Conservation (phyloP, 768 basidiomycete species). For the Suillus ampliporus region DNA sequence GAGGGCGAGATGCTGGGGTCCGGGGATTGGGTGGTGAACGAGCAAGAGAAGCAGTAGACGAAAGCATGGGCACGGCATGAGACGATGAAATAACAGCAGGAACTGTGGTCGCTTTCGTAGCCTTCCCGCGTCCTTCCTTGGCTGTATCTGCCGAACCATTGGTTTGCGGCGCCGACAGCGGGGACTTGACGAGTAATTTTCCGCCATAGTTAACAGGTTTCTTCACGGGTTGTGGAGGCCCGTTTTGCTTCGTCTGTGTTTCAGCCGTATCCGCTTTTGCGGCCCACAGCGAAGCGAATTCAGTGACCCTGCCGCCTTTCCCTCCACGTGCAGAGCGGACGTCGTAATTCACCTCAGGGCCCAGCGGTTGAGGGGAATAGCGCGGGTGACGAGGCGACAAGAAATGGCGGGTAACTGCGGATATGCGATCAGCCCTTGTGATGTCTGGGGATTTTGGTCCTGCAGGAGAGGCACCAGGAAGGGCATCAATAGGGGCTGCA, state of each 20-base stretch:
- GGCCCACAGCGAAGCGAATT: constrained; percentile 79
- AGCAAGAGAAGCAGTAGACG: constrained; percentile 78
- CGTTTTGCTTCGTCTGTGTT: constrained; percentile 17
- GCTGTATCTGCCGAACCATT: background rate
- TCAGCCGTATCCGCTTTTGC: constrained; percentile 43
- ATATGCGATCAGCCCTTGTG: background rate
- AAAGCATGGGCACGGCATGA: constrained; percentile 72
- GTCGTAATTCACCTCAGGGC: constrained; percentile 70
- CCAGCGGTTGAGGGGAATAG: constrained; percentile 41
- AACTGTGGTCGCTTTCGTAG: constrained; percentile 67
- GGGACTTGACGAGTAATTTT: constrained; percentile 17
- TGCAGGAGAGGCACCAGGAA: background rate
- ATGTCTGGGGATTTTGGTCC: background rate
- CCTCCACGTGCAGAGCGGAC: constrained; percentile 80
- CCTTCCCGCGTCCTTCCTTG: constrained; percentile 30
- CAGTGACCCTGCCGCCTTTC: constrained; percentile 72
- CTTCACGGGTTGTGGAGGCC: constrained; percentile 8
- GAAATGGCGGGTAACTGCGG: background rate
- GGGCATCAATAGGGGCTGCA: background rate
- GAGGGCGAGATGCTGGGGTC: constrained; percentile 28
- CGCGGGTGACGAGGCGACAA: constrained; percentile 36
- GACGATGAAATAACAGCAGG: constrained; percentile 75
- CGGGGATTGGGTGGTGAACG: constrained; percentile 41
- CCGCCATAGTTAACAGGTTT: constrained; percentile 19
- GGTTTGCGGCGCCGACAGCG: constrained; percentile 9